Evolutionary conservation across 2,329 filamentous ascomycete genomes (phyloP), one percentile per base, ranked within the genome.

Genomic region (Trichoderma asperellum): DNA sequence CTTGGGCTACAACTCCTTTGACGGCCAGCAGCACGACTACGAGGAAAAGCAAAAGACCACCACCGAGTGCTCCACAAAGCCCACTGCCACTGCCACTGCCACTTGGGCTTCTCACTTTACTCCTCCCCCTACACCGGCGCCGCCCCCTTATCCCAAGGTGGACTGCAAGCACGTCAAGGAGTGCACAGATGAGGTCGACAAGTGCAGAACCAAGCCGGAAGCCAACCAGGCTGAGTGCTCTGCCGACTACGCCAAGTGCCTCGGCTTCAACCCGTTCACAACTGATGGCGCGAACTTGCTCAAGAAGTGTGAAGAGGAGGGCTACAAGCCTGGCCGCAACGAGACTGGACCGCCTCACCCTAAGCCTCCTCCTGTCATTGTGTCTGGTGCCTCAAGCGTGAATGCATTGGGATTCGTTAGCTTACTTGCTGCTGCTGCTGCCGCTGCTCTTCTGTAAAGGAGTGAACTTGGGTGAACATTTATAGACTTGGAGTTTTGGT

Each of bases 361-460:
- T 18, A 47, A 37, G 37, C 32, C 56, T 6, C 35, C 70, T 8
- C 52, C 70, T 27, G 56, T 70, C 29, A 68, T 74, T 29, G 69
- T 74, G 35, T 71, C 70, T 49, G 71, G 70, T 24, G 76, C 67
- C 34, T 74, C 74, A 24, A 73, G 72, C 5, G 69, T 75, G 27
- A 62, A 66, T 52, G 74, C 76, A 35, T 72, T 68, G 35, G 69
- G 43, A 12, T 6, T 68, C 40, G 27, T 74, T 58, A 65, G 75
- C 35, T 47, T 76, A 8, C 62, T 76, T 24, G 72, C 75, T 32
- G 70, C 76, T n/a, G 75, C 74, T 59, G 72, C 72, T 27, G 72
- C 72, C 27, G 27, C 75, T 53, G 74, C 73, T 49, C 68, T 77
- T 40, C 69, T 77, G 40, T 76, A 76, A 71, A 16, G 8, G 14